These are phyloP conservation scores for Basidiobolus meristosporus DNA, from an alignment of 371 early-diverging fungal species.

Conservation along the genomic window DNA sequence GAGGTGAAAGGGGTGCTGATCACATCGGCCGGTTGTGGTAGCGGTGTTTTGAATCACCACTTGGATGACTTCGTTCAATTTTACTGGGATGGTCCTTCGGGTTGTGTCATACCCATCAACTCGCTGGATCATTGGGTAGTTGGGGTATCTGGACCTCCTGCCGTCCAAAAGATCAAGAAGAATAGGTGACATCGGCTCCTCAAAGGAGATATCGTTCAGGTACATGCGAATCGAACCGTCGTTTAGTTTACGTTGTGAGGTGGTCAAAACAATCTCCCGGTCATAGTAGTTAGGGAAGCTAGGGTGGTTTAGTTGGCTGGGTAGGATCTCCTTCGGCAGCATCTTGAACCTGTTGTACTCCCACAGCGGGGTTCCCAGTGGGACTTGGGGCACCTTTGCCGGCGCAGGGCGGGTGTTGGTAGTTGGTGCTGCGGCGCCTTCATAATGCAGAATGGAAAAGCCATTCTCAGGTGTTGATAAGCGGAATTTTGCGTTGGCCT, in stretches of 20 bases:
- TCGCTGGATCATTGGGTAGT: no score
- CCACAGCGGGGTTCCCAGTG: no score
- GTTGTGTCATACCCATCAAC: neutral
- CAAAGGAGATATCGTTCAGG: neutral
- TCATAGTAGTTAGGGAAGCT: neutral
- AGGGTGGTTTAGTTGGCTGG: neutral
- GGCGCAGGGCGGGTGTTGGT: neutral
- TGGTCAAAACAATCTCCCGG: neutral
- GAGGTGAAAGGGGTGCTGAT: neutral
- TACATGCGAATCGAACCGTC: neutral
- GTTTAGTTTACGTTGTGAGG: no score
- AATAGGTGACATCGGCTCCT: no score
- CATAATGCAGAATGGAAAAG: neutral
- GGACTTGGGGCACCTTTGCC: neutral
- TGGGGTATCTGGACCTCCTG: neutral
- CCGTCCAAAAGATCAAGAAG: neutral
- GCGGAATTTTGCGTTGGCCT: no score
- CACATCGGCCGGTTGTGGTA: neutral
- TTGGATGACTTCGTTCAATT: neutral
- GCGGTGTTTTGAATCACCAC: neutral
- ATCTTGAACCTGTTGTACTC: neutral
- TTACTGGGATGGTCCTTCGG: no score
- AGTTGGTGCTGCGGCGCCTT: neutral
- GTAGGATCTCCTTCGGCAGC: no score
- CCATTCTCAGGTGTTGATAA: neutral